phyloP scores from a whole-genome alignment of 208 protist genomes.

The Acanthamoeba healyi region DNA sequence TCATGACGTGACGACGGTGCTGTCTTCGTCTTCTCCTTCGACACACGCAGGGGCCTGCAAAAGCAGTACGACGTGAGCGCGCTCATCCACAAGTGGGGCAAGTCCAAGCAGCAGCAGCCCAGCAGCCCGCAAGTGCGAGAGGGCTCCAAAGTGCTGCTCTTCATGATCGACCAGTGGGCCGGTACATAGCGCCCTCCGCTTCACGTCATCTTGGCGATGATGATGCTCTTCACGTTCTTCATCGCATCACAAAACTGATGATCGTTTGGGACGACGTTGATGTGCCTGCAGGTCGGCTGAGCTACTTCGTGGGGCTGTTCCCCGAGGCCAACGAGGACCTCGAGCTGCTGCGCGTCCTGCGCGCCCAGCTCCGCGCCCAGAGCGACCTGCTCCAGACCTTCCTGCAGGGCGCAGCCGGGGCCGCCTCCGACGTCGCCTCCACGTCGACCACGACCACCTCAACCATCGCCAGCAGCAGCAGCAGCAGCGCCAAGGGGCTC shows the following conservation, averaged over 20 bases:
- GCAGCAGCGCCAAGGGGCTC: neutral
- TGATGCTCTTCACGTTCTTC: neutral
- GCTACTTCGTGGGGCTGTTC: slow-evolving; percentile 56
- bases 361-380: neutral
- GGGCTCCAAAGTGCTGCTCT: slow-evolving; percentile 32
- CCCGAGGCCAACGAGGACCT: slow-evolving; percentile 28
- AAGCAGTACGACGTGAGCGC: slow-evolving; percentile 47
- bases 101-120: slow-evolving; percentile 27
- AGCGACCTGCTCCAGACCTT: slow-evolving; percentile 54
- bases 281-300: slow-evolving; percentile 48
- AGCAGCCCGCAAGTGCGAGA: slow-evolving; percentile 12
- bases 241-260: neutral
- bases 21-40: neutral
- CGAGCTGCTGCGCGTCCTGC: neutral
- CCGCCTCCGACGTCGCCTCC: neutral
- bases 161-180: slow-evolving; percentile 29
- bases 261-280: too few relatives aligned
- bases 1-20: too few relatives aligned
- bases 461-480: neutral
- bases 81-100: slow-evolving; percentile 37
- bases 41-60: slow-evolving; percentile 30
- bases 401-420: neutral
- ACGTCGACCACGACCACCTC: too few relatives aligned
- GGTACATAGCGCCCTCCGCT: neutral
- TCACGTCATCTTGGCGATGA: neutral